phyloP scores from a whole-genome alignment of 192 early-diverging fungal species.

The Podila minutissima region DNA sequence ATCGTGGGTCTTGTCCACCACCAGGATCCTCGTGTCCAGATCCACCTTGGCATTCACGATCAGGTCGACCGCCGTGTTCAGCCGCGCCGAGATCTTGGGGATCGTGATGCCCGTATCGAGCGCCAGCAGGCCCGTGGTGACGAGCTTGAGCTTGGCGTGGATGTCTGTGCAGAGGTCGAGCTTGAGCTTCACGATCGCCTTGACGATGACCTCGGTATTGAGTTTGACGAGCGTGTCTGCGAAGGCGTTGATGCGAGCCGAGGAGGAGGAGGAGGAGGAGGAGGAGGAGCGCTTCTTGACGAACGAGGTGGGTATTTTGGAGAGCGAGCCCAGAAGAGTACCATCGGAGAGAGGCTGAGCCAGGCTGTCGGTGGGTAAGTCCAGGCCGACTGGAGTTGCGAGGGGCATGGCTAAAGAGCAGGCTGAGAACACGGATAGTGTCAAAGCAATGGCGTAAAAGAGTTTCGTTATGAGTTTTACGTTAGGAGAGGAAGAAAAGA shows the following conservation, averaged over 20 bases:
- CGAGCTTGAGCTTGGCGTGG: constrained; percentile 9
- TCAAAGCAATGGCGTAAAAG: background rate
- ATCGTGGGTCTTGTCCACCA: constrained; percentile 11
- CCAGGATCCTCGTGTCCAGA: constrained; percentile 10
- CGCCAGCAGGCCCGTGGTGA: constrained; percentile 2
- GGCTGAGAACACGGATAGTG: background rate
- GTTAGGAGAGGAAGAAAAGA: background rate
- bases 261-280: constrained; percentile 8
- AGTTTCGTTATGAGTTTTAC: constrained; percentile 7
- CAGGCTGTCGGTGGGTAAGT: constrained; percentile 17
- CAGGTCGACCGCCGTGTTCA: background rate
- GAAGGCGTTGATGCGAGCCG: background rate
- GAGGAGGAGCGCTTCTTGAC: constrained; percentile 1
- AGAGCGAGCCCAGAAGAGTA: background rate
- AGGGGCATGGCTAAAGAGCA: background rate
- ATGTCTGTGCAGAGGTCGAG: constrained; percentile 23
- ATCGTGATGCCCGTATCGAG: background rate
- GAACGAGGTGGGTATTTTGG: background rate
- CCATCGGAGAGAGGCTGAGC: constrained; percentile 8
- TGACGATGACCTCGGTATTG: too few relatives aligned
- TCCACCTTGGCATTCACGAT: constrained; percentile 26
- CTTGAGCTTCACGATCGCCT: too few relatives aligned
- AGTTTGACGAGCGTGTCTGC: too few relatives aligned
- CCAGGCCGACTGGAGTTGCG: background rate
- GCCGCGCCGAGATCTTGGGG: constrained; percentile 9